Base-by-base conservation (phyloP, 129 eudicot genomes). In the Chrysanthemum makinoi region DNA sequence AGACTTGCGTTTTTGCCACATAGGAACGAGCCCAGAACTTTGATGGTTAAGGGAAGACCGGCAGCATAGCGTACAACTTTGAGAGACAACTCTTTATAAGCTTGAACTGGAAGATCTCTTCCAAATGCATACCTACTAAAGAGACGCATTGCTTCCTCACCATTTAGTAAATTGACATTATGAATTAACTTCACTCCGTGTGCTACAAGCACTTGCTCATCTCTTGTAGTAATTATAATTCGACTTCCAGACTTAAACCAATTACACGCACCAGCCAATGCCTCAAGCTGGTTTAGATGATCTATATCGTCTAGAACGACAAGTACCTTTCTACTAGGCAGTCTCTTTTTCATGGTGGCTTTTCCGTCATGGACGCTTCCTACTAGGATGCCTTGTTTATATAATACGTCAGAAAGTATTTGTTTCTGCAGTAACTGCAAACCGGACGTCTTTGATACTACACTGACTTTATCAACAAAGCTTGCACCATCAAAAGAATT, bases 11-110 rank as follows among this genome's bases (percentile, higher is more conserved):
- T 58, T 72, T 74, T 79, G 12, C 68, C 65, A 50, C 79, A 71
- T 13, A 82, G 70, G n/a, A 65, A 73, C 3, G 86, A 78, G 59
- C 86, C 86, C 65, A 83, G 72, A 9, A 83, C 84, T 60, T 76
- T 77, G 11, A 83, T 53, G 7, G 84, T 83, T 71, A 83, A 79
- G 50, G 87, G 87, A 14, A 83, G 80, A 49, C 84, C 76, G 3
- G 79, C 79, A n/a, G 77, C 74, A 20, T 65, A 60, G 17, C 74
- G 44, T 14, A 72, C 84, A 48, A 83, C 65, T 52, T 75, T 39
- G 30, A 50, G 22, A 0, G 87, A 70, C 20, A 79, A 10, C 35
- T 66, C 24, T 62, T 17, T 0, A 26, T 70, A 83, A 22, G 24
- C 64, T 72, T 75, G 4, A n/a, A 66, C 19, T 30, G 79, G 84